Percentiles rank a stretch among this genome's conserved stretches.
These are phyloP conservation scores for Pleurotus salmoneostramineus DNA, from an alignment of 768 basidiomycete species.

Conservation along the genomic window DNA sequence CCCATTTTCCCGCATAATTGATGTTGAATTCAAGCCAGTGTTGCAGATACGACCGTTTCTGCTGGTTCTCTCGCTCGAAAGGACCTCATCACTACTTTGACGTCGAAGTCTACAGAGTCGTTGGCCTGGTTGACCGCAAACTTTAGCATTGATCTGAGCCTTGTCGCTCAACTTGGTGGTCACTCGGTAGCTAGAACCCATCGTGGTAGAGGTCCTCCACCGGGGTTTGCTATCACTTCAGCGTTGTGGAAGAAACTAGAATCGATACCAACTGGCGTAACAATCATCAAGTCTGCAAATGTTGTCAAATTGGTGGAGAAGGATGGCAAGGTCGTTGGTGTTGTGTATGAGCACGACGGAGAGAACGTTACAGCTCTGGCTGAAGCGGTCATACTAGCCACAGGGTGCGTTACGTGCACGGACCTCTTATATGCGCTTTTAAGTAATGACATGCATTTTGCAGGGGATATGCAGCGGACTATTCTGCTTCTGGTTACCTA, in stretches of 20 bases:
- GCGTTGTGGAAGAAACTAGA: conserved; percentile 20
- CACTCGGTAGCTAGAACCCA: conserved; percentile 19
- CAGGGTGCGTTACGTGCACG: neutral
- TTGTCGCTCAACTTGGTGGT: conserved; percentile 19
- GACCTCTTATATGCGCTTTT: neutral
- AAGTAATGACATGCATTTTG: neutral
- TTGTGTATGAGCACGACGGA: conserved; percentile 18
- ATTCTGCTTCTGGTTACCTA: conserved; percentile 15
- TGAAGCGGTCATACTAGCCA: neutral
- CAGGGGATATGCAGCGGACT: conserved; percentile 23
- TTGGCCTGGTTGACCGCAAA: conserved; percentile 18
- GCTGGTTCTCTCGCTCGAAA: conserved; percentile 17
- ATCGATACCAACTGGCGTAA: conserved; percentile 9
- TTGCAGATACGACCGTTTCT: conserved; percentile 16
- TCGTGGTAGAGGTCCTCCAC: conserved; percentile 20
- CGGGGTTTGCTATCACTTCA: conserved; percentile 21
- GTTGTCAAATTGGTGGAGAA: conserved; percentile 17
- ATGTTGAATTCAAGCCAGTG: conserved; percentile 6
- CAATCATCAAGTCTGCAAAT: conserved; percentile 17
- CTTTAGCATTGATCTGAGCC: conserved; percentile 21
- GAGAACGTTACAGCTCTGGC: conserved; percentile 1
- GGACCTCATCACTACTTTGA: conserved; percentile 20
- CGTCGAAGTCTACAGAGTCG: conserved; percentile 19
- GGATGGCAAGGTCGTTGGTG: conserved; percentile 16
- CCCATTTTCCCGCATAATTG: neutral